These are phyloP conservation scores for Aspergillus mulundensis DNA, from an alignment of 495 filamentous ascomycete species.

Conservation along the genomic window DNA sequence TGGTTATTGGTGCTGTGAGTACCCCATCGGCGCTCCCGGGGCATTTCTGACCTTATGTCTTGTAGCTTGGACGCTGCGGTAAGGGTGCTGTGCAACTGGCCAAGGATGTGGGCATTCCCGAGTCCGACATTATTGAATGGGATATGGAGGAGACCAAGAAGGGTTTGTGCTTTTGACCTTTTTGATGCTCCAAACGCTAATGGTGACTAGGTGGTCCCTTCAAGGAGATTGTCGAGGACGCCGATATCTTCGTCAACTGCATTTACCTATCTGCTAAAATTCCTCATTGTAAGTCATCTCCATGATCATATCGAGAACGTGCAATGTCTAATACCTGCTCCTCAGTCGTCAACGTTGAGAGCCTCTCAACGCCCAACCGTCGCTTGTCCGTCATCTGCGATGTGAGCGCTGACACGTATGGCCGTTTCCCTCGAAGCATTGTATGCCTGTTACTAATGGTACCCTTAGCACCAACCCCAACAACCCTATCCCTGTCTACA, in stretches of 20 bases:
- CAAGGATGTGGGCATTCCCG: conserved; percentile 67
- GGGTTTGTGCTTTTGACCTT: conserved; percentile 18
- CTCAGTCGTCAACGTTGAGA: conserved; percentile 56
- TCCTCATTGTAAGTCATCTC: conserved; percentile 43
- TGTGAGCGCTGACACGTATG: conserved; percentile 66
- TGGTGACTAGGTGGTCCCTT: conserved; percentile 66
- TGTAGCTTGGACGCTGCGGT: conserved; percentile 74
- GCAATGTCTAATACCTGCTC: neutral
- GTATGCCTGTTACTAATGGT: conserved; percentile 3
- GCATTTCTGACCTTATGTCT: conserved; percentile 10
- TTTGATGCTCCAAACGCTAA: neutral
- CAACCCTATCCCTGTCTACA: conserved; percentile 83
- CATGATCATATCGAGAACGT: neutral
- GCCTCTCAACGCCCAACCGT: conserved; percentile 62
- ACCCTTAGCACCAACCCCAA: conserved; percentile 57
- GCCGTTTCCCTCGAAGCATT: neutral
- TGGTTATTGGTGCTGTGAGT: conserved; percentile 59
- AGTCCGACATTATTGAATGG: conserved; percentile 79
- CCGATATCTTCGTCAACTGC: conserved; percentile 82
- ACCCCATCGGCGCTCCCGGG: neutral
- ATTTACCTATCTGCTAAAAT: conserved; percentile 75
- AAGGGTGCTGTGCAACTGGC: conserved; percentile 79
- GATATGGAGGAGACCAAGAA: conserved; percentile 81
- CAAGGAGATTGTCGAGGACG: conserved; percentile 70
- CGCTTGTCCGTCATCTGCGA: conserved; percentile 85